Evolutionary conservation across 2,329 filamentous ascomycete species (phyloP).

Genomic region (Apiospora koreana): DNA sequence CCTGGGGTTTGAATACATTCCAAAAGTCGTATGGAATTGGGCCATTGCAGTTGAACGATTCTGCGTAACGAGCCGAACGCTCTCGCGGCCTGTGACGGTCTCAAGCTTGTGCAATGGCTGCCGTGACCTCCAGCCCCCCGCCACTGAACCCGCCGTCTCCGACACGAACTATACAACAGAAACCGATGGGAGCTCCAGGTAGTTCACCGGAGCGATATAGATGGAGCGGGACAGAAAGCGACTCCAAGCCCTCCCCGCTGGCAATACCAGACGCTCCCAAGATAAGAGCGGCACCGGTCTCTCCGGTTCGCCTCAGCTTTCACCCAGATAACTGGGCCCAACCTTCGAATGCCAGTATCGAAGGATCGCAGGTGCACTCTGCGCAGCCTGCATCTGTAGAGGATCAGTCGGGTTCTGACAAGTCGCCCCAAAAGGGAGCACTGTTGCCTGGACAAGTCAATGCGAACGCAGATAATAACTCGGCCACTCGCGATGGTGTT

Average conservation of each 20-base stretch:
- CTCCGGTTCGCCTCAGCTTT: constrained; percentile 57
- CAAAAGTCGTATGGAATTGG: background rate
- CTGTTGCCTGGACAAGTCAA: background rate
- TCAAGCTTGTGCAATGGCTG: constrained; percentile 27
- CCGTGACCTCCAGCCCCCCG: constrained; percentile 29
- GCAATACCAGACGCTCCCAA: constrained; percentile 38
- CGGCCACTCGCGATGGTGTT: constrained; percentile 20
- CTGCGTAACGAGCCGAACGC: constrained; percentile 3
- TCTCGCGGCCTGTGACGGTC: background rate
- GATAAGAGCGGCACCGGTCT: constrained; percentile 54
- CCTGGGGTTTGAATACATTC: background rate
- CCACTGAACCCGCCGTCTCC: constrained; percentile 28
- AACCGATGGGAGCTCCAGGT: constrained; percentile 24
- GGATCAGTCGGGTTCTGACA: background rate
- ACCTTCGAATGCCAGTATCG: constrained; percentile 9
- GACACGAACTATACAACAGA: constrained; percentile 27
- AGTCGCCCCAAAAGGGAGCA: background rate
- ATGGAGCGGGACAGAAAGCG: constrained; percentile 30
- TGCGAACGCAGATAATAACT: constrained; percentile 10
- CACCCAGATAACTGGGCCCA: constrained; percentile 43
- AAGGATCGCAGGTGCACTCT: background rate
- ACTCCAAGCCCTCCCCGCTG: constrained; percentile 29
- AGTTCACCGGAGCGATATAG: constrained; percentile 36
- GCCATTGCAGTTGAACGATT: background rate
- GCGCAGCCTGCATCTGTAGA: background rate